Evolutionary conservation across 805 yeast species (phyloP), one percentile per base, ranked within the genome.

Genomic region (Kuraishia piskuri): DNA sequence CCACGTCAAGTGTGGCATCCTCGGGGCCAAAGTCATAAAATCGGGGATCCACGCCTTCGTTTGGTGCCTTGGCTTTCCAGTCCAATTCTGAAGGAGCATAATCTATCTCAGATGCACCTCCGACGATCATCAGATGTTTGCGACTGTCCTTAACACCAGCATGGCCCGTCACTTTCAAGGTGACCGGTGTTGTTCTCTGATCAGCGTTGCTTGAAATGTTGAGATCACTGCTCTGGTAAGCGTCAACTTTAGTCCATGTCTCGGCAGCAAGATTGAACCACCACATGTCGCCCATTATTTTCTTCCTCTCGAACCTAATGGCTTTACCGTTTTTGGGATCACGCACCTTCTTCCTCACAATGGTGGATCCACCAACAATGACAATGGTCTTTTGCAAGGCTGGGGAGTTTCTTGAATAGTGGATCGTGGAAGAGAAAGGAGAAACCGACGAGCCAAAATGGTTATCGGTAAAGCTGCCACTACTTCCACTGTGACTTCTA

Each of bases 231-330:
- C 17, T 31, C 40, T 31, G 40, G 51, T 45, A 63, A 0, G 70
- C 58, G 1, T 56, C 54, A 1, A 65, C 36, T 19, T 56, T 50
- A 17, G 50, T 46, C 84, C 84, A 79, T 1, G 61, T 60, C 54
- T 75, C 79, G 1, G 67, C 57, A 25, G 69, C 70, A 23, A 79
- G 58, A 56, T 76, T 75, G 56, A 76, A 79, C 66, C 72, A 69
- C 83, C 83, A 79, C 58, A 72, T 58, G 62, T 79, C 83, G 24
- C 79, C 78, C 23, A 67, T 60, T 10, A 78, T 70, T 19, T 68
- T 62, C 9, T 52, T 53, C 40, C 53, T 59, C 45, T 56, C 55
- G 48, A 56, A 66, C 6, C 54, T 58, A 14, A 51, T 52, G 21
- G 53, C 53, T 14, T 48, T 54, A 5, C 59, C 62, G 45, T 60